These are phyloP conservation scores for Ceratopteris richardii DNA, from an alignment of 75 land plant species.

Conservation along the genomic window DNA sequence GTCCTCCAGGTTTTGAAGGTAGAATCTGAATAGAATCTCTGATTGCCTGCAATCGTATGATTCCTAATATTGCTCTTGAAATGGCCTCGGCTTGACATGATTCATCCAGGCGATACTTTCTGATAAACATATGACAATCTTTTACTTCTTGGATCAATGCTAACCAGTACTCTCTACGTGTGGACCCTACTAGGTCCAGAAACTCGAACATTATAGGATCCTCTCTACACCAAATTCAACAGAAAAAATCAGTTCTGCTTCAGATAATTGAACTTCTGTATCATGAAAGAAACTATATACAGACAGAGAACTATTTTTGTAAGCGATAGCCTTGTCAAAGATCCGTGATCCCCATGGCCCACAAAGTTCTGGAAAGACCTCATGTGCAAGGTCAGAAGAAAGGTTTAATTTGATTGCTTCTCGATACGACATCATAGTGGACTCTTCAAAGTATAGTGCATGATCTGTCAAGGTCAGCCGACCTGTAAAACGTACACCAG, in stretches of 20 bases:
- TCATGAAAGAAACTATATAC: not conserved
- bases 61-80: constrained; percentile 43
- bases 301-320: constrained; percentile 45
- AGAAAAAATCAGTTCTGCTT: not conserved
- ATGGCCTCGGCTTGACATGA: constrained; percentile 42
- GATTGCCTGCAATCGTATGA: constrained; percentile 67
- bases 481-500: constrained; percentile 21
- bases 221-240: constrained; percentile 20
- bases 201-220: constrained; percentile 61
- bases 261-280: not conserved
- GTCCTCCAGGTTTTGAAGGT: constrained; percentile 38
- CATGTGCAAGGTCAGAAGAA: constrained; percentile 37
- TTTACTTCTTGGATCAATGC: constrained; percentile 51
- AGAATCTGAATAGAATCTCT: constrained; percentile 56
- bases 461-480: constrained; percentile 61
- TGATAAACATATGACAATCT: constrained; percentile 43
- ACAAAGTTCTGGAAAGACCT: constrained; percentile 45
- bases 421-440: constrained; percentile 45
- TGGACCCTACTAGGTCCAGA: constrained; percentile 63
- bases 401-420: constrained; percentile 46
- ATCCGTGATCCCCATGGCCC: constrained; percentile 84
- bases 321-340: constrained; percentile 63
- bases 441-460: constrained; percentile 68
- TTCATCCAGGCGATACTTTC: constrained; percentile 25
- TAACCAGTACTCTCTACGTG: constrained; percentile 74